A percentile compares a stretch with the other conserved stretches of the same genome.
Conservation (phyloP, 2,329 filamentous ascomycete genomes). For the Didymella pinodella region DNA sequence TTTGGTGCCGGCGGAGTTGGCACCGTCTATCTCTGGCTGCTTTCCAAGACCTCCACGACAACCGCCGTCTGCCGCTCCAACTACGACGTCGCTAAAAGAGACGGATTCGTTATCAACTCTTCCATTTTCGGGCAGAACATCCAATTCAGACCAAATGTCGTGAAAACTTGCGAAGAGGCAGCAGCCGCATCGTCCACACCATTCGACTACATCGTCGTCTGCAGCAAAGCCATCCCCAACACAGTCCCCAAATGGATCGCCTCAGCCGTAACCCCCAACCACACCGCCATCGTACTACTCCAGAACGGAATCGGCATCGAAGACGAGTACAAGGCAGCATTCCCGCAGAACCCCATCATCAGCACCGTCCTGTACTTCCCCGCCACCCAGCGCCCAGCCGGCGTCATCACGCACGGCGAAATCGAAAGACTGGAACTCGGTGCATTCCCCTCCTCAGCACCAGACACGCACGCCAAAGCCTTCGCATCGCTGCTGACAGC, state of each 20-base stretch:
- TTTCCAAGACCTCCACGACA: conserved; percentile 51
- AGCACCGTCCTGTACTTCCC: conserved; percentile 65
- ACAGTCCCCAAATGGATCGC: conserved; percentile 49
- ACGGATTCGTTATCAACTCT: conserved; percentile 55
- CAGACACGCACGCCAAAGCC: conserved; percentile 23
- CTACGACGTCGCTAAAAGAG: conserved; percentile 51
- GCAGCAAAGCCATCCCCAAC: conserved; percentile 57
- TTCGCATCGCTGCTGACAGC: conserved; percentile 55
- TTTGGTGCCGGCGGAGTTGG: conserved; percentile 56
- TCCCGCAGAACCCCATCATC: conserved; percentile 62
- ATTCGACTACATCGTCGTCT: conserved; percentile 60
- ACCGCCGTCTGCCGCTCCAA: conserved; percentile 58
- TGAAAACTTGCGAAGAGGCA: conserved; percentile 48
- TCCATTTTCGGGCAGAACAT: conserved; percentile 48
- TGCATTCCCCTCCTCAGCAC: conserved; percentile 54
- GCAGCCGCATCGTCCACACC: conserved; percentile 28
- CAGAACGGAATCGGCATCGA: conserved; percentile 71
- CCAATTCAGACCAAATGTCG: conserved; percentile 48
- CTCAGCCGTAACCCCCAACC: conserved; percentile 49
- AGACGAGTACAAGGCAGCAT: conserved; percentile 59
- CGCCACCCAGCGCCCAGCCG: conserved; percentile 59
- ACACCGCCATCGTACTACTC: conserved; percentile 65
- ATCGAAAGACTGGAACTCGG: conserved; percentile 61
- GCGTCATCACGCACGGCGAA: conserved; percentile 57
- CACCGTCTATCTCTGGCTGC: conserved; percentile 53